Base-by-base conservation (phyloP, 345 rosid genomes). In the Salix arbutifolia region DNA sequence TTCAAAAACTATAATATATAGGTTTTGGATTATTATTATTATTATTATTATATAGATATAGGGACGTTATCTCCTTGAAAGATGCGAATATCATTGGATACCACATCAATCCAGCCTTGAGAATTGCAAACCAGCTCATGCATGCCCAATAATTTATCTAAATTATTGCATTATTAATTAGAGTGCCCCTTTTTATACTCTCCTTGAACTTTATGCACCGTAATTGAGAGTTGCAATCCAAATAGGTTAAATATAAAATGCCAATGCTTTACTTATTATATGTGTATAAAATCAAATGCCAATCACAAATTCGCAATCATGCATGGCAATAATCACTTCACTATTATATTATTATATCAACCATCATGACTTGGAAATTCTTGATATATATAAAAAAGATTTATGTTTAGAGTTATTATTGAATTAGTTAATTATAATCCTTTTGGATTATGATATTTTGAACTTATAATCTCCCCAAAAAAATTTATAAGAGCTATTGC, bases 101-200 rank as follows among this genome's bases (percentile, higher is more conserved):
- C 62, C 77, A 31, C 46, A 65, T 74, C 33, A 17, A 9, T 73
- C 61, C 70, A 74, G 60, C 76, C 21, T 64, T 16, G 70, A 74
- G 14, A 26, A 23, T 26, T 74, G 61, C 42, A 48, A 30, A 53
- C 42, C 28, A 5, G 14, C 12, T 52, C 10, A 71, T 4, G 37
- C 23, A 9, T 73, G 12, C 4, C 28, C 23, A 64, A 21, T 64
- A 4, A 25, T 62, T 61, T 23, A 38, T 3, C 21, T 7, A 0
- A 50, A 19, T 50, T 19, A 50, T 50, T 50, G 19, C 53, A 31
- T 31, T 31, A 50, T 50, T 18, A 50, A 50, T 50, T 18, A 50
- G 6, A 5, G 21, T 50, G n/a, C 9, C 56, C 7, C 7, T 18
- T 50, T 17, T 50, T 50, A 6, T 50, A 8, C 56, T 50, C 8